phyloP scores from a whole-genome alignment of 179 eudicot genomes.

The Corrigiola litoralis region DNA sequence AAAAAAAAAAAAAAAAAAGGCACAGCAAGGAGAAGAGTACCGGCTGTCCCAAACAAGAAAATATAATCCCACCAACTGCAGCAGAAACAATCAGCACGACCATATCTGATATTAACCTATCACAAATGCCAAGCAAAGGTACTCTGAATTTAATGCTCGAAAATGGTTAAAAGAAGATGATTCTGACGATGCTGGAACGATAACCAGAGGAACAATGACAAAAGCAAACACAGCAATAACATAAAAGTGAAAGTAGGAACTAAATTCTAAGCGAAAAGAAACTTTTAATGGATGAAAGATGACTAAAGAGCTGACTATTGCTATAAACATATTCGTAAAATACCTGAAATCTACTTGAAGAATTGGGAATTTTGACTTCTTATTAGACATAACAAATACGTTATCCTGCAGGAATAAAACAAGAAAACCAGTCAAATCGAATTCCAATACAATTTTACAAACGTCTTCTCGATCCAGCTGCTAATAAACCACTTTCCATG shows the following conservation, averaged over 20 bases:
- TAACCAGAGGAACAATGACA: not conserved
- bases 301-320: not conserved
- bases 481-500: not conserved
- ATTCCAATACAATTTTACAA: not conserved
- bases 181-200: too few species aligned
- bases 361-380: conserved; percentile 88
- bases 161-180: too few species aligned
- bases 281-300: not conserved
- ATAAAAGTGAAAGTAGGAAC: not conserved
- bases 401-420: conserved; percentile 55
- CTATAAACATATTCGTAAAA: not conserved
- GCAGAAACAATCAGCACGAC: conserved; percentile 96
- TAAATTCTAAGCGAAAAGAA: not conserved
- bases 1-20: not conserved
- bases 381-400: conserved; percentile 96
- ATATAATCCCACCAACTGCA: conserved; percentile 90
- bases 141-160: too few species aligned
- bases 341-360: conserved; percentile 98
- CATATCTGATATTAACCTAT: conserved; percentile 92
- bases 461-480: not conserved
- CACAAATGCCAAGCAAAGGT: conserved; percentile 15
- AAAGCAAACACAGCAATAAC: not conserved
- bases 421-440: not conserved
- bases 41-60: conserved; percentile 98
- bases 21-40: conserved; percentile 27